Percentiles rank a stretch among this genome's conserved stretches.
Conservation (phyloP, 176 grass and related monocot genomes). For the Themeda triandra region DNA sequence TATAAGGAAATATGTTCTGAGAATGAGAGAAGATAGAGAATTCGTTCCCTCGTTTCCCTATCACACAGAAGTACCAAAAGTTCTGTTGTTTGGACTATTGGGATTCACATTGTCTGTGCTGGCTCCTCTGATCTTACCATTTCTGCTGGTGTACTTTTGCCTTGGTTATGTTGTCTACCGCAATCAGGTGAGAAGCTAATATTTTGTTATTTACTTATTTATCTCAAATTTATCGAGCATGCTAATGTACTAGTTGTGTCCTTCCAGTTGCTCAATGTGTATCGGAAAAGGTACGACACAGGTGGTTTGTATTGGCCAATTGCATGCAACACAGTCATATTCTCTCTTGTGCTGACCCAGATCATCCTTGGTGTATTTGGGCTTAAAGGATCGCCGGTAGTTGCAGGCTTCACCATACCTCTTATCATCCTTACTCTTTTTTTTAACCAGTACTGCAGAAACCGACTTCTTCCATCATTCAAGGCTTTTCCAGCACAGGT, state of each 20-base stretch:
- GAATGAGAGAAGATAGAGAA: constrained; percentile 59
- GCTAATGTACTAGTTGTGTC: constrained; percentile 4
- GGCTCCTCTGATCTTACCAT: constrained; percentile 87
- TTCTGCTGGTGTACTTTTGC: constrained; percentile 92
- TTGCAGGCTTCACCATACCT: constrained; percentile 68
- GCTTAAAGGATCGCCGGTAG: constrained; percentile 68
- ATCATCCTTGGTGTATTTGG: constrained; percentile 89
- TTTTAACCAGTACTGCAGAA: constrained; percentile 91
- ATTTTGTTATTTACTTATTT: not conserved
- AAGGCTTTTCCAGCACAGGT: constrained; percentile 67
- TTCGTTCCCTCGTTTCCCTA: constrained; percentile 77
- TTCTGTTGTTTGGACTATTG: constrained; percentile 75
- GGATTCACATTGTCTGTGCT: constrained; percentile 87
- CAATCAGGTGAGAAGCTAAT: constrained; percentile 69
- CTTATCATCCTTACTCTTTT: constrained; percentile 76
- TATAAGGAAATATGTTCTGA: constrained; percentile 70
- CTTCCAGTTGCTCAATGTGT: constrained; percentile 83
- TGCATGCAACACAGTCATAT: constrained; percentile 73
- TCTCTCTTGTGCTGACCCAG: constrained; percentile 90
- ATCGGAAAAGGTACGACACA: constrained; percentile 70
- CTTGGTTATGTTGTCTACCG: constrained; percentile 90
- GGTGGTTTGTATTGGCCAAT: constrained; percentile 86
- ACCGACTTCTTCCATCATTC: constrained; percentile 78
- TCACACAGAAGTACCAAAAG: constrained; percentile 93
- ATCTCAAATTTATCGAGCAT: no score